Evolutionary conservation across 2,329 filamentous ascomycete genomes (phyloP).

Genomic region (Aspergillaceae sp.): DNA sequence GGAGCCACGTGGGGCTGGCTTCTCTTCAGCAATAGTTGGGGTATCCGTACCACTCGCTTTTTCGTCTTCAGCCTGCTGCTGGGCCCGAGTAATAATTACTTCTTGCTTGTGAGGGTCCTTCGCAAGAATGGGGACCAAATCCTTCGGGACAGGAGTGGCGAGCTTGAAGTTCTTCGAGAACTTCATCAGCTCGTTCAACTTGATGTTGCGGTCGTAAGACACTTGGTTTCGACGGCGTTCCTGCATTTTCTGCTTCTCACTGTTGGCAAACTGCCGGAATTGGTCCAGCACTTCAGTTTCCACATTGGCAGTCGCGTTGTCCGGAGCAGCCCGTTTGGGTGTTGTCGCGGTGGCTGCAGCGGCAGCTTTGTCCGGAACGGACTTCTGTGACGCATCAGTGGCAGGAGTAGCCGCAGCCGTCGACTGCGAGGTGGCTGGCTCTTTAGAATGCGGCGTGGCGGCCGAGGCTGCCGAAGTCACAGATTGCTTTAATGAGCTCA

Average conservation of each 20-base stretch:
- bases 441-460: conserved; percentile 18
- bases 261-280: conserved; percentile 56
- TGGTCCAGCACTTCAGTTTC: conserved; percentile 54
- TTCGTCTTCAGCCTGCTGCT: conserved; percentile 57
- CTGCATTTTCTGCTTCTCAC: conserved; percentile 52
- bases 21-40: conserved; percentile 43
- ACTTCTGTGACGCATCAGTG: conserved; percentile 19
- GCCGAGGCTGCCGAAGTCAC: conserved; percentile 11
- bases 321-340: conserved; percentile 32
- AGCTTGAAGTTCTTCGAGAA: conserved; percentile 94
- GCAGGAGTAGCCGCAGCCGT: conserved; percentile 14
- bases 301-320: conserved; percentile 52
- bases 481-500: conserved; percentile 76
- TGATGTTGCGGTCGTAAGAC: conserved; percentile 74
- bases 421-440: conserved; percentile 13
- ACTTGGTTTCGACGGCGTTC: conserved; percentile 49
- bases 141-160: conserved; percentile 79
- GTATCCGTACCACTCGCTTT: conserved; percentile 38
- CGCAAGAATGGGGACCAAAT: conserved; percentile 88
- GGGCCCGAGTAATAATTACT: conserved; percentile 81
- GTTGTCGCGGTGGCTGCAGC: conserved; percentile 40
- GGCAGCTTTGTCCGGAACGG: conserved; percentile 14
- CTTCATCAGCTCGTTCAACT: conserved; percentile 88
- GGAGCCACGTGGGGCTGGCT: conserved; percentile 39
- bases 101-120: conserved; percentile 95